phyloP scores from a whole-genome alignment of 2,329 filamentous ascomycete genomes.

The Fonsecaea multimorphosa region DNA sequence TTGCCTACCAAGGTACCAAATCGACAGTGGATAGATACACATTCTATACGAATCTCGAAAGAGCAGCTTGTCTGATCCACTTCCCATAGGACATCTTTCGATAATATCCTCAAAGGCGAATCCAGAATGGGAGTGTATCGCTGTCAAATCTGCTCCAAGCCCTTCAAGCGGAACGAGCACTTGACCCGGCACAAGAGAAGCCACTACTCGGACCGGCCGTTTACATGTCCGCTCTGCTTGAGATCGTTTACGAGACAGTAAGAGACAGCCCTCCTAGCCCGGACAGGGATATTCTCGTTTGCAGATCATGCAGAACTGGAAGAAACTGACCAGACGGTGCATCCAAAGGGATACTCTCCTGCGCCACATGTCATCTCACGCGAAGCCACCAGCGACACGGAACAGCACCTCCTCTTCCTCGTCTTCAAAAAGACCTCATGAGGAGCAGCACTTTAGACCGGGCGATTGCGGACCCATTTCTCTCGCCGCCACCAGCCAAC shows the following conservation, averaged over 20 bases:
- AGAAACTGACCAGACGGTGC: background rate
- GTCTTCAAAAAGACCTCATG: background rate
- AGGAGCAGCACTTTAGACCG: background rate
- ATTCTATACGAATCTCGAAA: no score
- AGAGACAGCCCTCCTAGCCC: background rate
- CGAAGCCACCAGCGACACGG: conserved; percentile 2
- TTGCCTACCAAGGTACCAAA: background rate
- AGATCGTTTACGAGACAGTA: conserved; percentile 16
- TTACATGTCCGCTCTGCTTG: conserved; percentile 15
- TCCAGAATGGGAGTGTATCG: background rate
- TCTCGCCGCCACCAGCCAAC: background rate
- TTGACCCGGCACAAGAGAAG: conserved; percentile 11
- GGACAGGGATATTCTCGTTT: no score
- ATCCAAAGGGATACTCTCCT: conserved; percentile 2
- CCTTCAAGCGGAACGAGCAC: conserved; percentile 18
- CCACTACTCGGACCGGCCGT: conserved; percentile 11
- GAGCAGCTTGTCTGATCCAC: background rate
- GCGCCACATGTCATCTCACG: conserved; percentile 14
- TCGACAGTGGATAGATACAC: no score
- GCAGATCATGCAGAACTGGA: background rate
- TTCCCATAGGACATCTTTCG: background rate
- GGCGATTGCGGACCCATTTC: background rate
- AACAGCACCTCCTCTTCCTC: background rate
- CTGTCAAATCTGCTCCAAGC: conserved; percentile 9
- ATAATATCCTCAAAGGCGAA: background rate